Evolutionary conservation across 129 eudicot species (phyloP).

Genomic region (Pulicaria dysenterica): DNA sequence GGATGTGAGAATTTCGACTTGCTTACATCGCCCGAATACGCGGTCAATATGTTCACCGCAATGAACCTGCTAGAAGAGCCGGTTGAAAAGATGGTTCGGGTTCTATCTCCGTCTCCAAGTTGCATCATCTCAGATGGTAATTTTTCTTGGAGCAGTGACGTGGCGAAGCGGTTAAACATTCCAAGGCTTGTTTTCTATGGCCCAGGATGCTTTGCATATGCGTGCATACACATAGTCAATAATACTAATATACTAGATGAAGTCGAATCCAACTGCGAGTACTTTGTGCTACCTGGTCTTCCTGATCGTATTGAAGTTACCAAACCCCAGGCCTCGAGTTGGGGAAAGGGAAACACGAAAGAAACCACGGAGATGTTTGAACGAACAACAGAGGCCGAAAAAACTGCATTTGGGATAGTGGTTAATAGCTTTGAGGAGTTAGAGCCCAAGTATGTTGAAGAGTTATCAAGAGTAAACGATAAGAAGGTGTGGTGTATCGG

Average conservation of each 20-base stretch:
- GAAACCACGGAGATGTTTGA: background rate
- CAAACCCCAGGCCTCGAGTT: slow-evolving; percentile 24
- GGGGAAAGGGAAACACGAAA: slow-evolving; percentile 22
- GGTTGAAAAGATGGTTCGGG: slow-evolving; percentile 24
- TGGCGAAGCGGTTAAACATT: slow-evolving; percentile 31
- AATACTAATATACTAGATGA: slow-evolving; percentile 16
- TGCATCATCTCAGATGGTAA: slow-evolving; percentile 48
- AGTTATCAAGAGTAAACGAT: slow-evolving; percentile 25
- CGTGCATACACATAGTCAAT: slow-evolving; percentile 21
- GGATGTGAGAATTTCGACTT: slow-evolving; percentile 57
- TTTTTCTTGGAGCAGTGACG: slow-evolving; percentile 41
- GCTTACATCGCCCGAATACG: slow-evolving; percentile 21
- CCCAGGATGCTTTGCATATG: slow-evolving; percentile 46
- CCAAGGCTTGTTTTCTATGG: slow-evolving; percentile 59
- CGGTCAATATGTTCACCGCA: slow-evolving; percentile 33
- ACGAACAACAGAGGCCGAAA: slow-evolving; percentile 24
- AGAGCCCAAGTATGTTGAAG: slow-evolving; percentile 48
- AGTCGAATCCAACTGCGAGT: slow-evolving; percentile 34
- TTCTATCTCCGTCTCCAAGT: slow-evolving; percentile 33
- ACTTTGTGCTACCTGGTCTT: slow-evolving; percentile 44
- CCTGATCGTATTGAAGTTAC: slow-evolving; percentile 48
- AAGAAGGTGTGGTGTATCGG: slow-evolving; percentile 55
- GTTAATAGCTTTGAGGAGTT: slow-evolving; percentile 55
- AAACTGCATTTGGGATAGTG: slow-evolving; percentile 42
- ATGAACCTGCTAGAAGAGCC: slow-evolving; percentile 33